Percentiles rank a stretch among this genome's conserved stretches.
Conservation (phyloP, 169 alveolate species). For the Cryptosporidium bovis region DNA sequence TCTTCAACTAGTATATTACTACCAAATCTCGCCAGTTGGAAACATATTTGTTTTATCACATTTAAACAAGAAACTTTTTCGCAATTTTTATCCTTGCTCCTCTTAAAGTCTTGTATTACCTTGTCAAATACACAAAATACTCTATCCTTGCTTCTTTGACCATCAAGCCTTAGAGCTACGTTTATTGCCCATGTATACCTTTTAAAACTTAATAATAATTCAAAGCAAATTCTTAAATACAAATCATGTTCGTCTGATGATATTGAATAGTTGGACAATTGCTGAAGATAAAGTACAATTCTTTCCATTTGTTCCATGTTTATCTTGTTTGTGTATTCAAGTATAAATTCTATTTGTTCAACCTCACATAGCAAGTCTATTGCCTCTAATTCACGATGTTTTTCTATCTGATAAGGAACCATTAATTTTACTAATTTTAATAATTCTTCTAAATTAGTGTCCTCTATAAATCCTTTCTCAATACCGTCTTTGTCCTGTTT, state of each 20-base stretch:
- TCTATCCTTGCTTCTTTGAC: slow-evolving; percentile 46
- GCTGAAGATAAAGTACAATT: slow-evolving; percentile 80
- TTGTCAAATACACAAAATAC: slow-evolving; percentile 41
- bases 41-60: slow-evolving; percentile 64
- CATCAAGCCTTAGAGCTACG: slow-evolving; percentile 47
- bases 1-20: slow-evolving; percentile 69
- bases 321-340: slow-evolving; percentile 73
- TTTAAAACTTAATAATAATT: slow-evolving; percentile 66
- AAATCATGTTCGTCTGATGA: slow-evolving; percentile 78
- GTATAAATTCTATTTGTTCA: slow-evolving; percentile 82
- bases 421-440: slow-evolving; percentile 81
- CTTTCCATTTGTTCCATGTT: slow-evolving; percentile 82
- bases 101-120: slow-evolving; percentile 2
- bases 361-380: slow-evolving; percentile 87
- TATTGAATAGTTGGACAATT: slow-evolving; percentile 80
- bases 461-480: slow-evolving; percentile 68
- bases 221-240: slow-evolving; percentile 77
- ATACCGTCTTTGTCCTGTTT: slow-evolving; percentile 28
- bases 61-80: slow-evolving; percentile 65
- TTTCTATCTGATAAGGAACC: slow-evolving; percentile 86
- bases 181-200: slow-evolving; percentile 52
- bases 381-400: slow-evolving; percentile 87
- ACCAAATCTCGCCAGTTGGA: slow-evolving; percentile 67
- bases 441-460: slow-evolving; percentile 64
- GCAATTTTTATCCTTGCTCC: slow-evolving; percentile 30